Evolutionary conservation across 2,329 filamentous ascomycete genomes (phyloP).

Genomic region (Apiospora saccharicola): DNA sequence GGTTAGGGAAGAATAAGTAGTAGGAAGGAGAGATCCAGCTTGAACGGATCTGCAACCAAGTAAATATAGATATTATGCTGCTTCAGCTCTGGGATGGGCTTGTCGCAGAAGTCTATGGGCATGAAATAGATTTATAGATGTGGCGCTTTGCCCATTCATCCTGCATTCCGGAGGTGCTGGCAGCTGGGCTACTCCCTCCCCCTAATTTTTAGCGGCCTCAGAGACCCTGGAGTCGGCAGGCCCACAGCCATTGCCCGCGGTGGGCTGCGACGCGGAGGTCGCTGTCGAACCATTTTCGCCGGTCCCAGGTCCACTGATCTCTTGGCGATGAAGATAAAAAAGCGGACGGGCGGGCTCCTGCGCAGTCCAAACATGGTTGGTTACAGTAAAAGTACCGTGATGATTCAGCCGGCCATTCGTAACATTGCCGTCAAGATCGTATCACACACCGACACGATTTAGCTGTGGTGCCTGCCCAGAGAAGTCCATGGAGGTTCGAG

Average conservation of each 20-base stretch:
- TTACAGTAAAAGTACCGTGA: neutral
- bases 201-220: conserved; percentile 5
- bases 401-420: neutral
- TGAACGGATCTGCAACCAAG: neutral
- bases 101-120: conserved; percentile 16
- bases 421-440: conserved; percentile 7
- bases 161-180: neutral
- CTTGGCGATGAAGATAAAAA: conserved; percentile 3
- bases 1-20: neutral
- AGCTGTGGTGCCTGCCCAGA: neutral
- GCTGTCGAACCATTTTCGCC: conserved; percentile 18
- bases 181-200: conserved; percentile 11
- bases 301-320: conserved; percentile 1
- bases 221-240: conserved; percentile 2
- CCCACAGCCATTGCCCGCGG: neutral
- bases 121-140: conserved; percentile 21
- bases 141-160: neutral
- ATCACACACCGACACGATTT: conserved; percentile 3
- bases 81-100: neutral
- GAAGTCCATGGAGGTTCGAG: neutral
- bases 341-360: neutral
- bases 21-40: neutral
- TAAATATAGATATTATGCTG: neutral
- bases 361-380: neutral
- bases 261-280: conserved; percentile 9